Conservation (phyloP, 345 rosid genomes). For the Geranium brycei region DNA sequence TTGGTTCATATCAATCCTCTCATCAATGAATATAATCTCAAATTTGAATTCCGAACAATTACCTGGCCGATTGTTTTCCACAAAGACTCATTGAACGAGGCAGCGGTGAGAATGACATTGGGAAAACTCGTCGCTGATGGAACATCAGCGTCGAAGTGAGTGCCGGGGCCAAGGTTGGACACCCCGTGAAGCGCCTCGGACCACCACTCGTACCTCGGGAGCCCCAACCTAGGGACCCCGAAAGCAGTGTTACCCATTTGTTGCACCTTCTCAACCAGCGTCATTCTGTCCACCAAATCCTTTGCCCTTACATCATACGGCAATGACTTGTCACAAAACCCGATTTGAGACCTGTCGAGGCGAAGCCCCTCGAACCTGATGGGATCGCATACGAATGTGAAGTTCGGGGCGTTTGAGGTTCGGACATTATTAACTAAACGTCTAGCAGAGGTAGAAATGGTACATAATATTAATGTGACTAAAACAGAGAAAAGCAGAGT, state of each 20-base stretch:
- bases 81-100: constrained; percentile 27
- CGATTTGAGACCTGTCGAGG: constrained; percentile 10
- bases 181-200: constrained; percentile 39
- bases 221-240: constrained; percentile 22
- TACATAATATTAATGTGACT: background rate
- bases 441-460: background rate
- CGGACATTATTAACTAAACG: no score
- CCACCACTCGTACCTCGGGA: constrained; percentile 39
- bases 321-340: constrained; percentile 19
- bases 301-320: constrained; percentile 19
- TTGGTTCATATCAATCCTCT: no score
- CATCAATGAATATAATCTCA: no score
- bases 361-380: constrained; percentile 8
- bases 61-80: constrained; percentile 40
- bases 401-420: background rate
- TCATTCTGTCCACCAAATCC: constrained; percentile 25
- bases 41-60: background rate
- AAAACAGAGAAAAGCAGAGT: background rate
- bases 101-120: constrained; percentile 19
- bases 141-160: constrained; percentile 16
- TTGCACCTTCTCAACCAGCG: constrained; percentile 18
- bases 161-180: constrained; percentile 25
- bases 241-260: constrained; percentile 19
- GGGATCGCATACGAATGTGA: constrained; percentile 21
- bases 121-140: constrained; percentile 39